phyloP scores from a whole-genome alignment of 768 basidiomycete species.

The Candolleomyces efflorescens region DNA sequence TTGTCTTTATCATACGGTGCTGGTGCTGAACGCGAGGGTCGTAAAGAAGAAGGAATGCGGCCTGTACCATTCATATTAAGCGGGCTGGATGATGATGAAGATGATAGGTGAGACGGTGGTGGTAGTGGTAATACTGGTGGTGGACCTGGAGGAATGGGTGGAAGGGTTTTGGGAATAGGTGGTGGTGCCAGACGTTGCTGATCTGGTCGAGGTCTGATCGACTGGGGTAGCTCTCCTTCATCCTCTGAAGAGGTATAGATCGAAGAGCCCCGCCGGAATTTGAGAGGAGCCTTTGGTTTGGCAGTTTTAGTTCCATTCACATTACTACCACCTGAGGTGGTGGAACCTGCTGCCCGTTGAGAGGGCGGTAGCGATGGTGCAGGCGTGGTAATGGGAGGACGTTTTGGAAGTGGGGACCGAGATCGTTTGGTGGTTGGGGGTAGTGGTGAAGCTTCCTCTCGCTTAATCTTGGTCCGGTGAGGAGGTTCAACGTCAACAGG shows the following conservation, averaged over 20 bases:
- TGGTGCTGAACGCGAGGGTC: background rate
- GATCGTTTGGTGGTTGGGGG: background rate
- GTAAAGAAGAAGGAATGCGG: background rate
- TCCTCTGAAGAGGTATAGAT: constrained; percentile 69
- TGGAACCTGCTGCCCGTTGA: constrained; percentile 12
- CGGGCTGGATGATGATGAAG: background rate
- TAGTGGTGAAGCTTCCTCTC: constrained; percentile 4
- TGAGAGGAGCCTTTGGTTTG: constrained; percentile 16
- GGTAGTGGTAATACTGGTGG: background rate
- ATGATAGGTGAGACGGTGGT: background rate
- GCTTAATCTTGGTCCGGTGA: constrained; percentile 8
- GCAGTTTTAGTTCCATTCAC: constrained; percentile 1
- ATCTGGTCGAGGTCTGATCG: constrained; percentile 10
- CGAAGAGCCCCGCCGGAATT: constrained; percentile 50
- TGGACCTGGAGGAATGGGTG: background rate
- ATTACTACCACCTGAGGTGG: constrained; percentile 1
- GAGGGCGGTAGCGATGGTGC: constrained; percentile 10
- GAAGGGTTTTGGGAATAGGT: constrained; percentile 11
- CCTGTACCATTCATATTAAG: background rate
- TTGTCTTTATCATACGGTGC: background rate
- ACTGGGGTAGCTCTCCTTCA: constrained; percentile 33
- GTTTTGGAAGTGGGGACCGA: background rate
- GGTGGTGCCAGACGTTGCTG: constrained; percentile 4
- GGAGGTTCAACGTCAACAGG: constrained; percentile 16
- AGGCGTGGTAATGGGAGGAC: background rate